Percentiles rank a stretch among this genome's conserved stretches.
These are phyloP conservation scores for Mortierella sp. DNA, from an alignment of 371 early-diverging fungal species.

Conservation along the genomic window DNA sequence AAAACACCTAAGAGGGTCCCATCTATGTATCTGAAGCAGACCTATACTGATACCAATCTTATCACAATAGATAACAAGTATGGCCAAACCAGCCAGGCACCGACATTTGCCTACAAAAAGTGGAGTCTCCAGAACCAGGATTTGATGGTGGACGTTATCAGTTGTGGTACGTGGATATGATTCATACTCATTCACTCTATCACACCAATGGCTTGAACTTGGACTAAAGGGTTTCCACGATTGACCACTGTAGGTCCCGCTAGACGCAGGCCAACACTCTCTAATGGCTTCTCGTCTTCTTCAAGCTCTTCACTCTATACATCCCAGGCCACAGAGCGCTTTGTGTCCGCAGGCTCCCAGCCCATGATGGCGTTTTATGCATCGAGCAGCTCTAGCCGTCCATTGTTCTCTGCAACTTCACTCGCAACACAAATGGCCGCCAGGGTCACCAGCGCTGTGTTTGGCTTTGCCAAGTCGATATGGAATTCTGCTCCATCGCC, in stretches of 20 bases:
- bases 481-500: slow-evolving; percentile 54
- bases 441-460: slow-evolving; percentile 66
- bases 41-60: not conserved
- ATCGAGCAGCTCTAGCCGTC: slow-evolving; percentile 62
- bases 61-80: slow-evolving; percentile 8
- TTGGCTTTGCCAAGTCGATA: slow-evolving; percentile 72
- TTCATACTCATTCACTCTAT: not conserved
- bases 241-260: slow-evolving; percentile 36
- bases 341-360: slow-evolving; percentile 65
- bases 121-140: slow-evolving; percentile 68
- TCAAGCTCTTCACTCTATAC: slow-evolving; percentile 51
- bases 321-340: slow-evolving; percentile 64
- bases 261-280: slow-evolving; percentile 40
- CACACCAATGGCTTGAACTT: not conserved
- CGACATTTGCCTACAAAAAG: slow-evolving; percentile 69
- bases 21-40: no score
- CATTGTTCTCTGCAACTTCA: slow-evolving; percentile 66
- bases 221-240: not conserved
- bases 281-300: slow-evolving; percentile 37
- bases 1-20: no score
- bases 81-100: slow-evolving; percentile 63
- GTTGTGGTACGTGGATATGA: slow-evolving; percentile 56
- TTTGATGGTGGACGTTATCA: slow-evolving; percentile 60
- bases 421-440: slow-evolving; percentile 70
- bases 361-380: slow-evolving; percentile 72